Evolutionary conservation across 2,329 filamentous ascomycete genomes (phyloP).

Genomic region (Colletotrichum brevisporum): DNA sequence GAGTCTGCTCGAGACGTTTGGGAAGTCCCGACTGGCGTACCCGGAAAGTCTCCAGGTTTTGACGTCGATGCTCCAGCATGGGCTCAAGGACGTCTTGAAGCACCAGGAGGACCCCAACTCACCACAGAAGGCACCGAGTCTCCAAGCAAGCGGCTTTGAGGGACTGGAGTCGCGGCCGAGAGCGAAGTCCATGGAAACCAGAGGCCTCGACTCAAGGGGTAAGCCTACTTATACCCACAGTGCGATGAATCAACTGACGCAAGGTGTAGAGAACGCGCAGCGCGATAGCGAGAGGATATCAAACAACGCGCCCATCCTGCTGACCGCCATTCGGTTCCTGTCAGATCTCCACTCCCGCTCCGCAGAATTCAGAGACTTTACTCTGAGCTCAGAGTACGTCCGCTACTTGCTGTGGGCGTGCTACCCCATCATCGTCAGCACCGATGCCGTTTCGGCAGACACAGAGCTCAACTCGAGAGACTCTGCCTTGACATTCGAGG

Average conservation of each 20-base stretch:
- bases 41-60: constrained; percentile 86
- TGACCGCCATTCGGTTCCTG: constrained; percentile 84
- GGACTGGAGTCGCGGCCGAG: constrained; percentile 56
- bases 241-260: constrained; percentile 37
- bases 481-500: constrained; percentile 86
- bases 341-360: constrained; percentile 84
- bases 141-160: constrained; percentile 42
- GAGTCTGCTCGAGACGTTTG: constrained; percentile 81
- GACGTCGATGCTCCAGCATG: constrained; percentile 88
- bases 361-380: constrained; percentile 84
- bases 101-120: constrained; percentile 73
- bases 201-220: constrained; percentile 70
- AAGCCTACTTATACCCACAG: constrained; percentile 46
- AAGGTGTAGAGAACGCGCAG: constrained; percentile 53
- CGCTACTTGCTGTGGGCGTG: constrained; percentile 83
- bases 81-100: constrained; percentile 78
- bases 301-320: constrained; percentile 75
- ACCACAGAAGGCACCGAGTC: constrained; percentile 49
- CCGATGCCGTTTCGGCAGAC: constrained; percentile 85
- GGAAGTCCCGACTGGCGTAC: constrained; percentile 76
- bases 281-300: constrained; percentile 63
- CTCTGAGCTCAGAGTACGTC: constrained; percentile 83
- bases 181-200: constrained; percentile 75
- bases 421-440: constrained; percentile 90
- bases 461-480: constrained; percentile 89